Evolutionary conservation across 2,329 filamentous ascomycete species (phyloP).

Genomic region (Neonectria neomacrospora): DNA sequence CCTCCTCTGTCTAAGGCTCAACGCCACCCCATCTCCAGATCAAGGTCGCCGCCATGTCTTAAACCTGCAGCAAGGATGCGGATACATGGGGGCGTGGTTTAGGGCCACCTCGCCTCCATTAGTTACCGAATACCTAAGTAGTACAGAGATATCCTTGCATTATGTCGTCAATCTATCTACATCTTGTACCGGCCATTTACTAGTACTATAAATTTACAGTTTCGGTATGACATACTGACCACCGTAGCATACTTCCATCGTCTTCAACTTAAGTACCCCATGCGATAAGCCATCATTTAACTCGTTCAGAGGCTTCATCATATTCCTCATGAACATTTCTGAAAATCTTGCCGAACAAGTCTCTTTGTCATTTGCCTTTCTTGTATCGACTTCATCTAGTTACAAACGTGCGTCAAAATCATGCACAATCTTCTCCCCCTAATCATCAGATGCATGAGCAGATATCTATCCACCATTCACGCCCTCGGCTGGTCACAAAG

Average conservation of each 20-base stretch:
- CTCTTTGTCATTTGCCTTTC: slow-evolving; percentile 17
- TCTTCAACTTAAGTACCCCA: neutral
- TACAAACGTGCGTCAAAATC: slow-evolving; percentile 14
- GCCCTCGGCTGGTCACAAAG: slow-evolving; percentile 21
- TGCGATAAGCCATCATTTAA: neutral
- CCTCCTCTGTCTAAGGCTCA: slow-evolving; percentile 31
- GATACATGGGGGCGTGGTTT: slow-evolving; percentile 21
- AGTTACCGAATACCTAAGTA: neutral
- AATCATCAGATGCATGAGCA: slow-evolving; percentile 35
- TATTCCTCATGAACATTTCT: neutral
- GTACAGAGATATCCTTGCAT: slow-evolving; percentile 21
- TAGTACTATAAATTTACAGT: no score
- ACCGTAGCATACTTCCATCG: slow-evolving; percentile 4
- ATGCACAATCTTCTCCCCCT: slow-evolving; percentile 26
- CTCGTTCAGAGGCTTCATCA: neutral
- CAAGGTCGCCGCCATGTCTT: slow-evolving; percentile 37
- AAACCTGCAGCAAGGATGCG: slow-evolving; percentile 30
- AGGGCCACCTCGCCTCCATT: slow-evolving; percentile 5
- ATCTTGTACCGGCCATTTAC: neutral
- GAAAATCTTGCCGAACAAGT: slow-evolving; percentile 6
- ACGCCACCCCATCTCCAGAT: slow-evolving; percentile 36
- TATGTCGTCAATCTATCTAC: slow-evolving; percentile 10
- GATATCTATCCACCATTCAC: slow-evolving; percentile 31
- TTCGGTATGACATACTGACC: no score
- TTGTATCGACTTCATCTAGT: slow-evolving; percentile 25